These are phyloP conservation scores for Candida odintsovae DNA, from an alignment of 805 yeast genomes.

Conservation along the genomic window DNA sequence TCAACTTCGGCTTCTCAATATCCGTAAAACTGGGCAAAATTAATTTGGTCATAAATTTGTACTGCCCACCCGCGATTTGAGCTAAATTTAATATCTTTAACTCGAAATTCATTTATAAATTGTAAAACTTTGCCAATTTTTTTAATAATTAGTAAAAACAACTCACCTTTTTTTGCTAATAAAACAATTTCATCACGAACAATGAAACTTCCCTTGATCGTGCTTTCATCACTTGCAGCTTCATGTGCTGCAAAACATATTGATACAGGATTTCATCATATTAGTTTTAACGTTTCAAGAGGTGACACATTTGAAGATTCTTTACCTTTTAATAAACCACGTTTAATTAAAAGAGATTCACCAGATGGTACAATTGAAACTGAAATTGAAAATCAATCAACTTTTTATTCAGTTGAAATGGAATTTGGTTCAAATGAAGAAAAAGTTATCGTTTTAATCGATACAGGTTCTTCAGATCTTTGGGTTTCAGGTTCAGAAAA, in stretches of 20 bases:
- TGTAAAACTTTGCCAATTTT: too few species aligned
- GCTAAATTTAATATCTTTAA: too few species aligned
- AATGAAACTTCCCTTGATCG: conserved; percentile 3
- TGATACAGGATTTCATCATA: conserved; percentile 9
- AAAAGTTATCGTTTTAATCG: conserved; percentile 51
- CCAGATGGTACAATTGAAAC: conserved; percentile 27
- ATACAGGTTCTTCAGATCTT: conserved; percentile 73
- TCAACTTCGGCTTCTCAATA: too few species aligned
- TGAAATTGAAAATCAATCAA: conserved; percentile 31
- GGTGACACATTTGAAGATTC: conserved; percentile 14
- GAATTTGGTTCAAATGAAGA: conserved; percentile 55
- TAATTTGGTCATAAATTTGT: too few species aligned
- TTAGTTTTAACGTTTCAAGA: conserved; percentile 13
- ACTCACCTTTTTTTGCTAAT: not conserved
- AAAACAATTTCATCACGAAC: not conserved
- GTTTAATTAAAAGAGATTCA: conserved; percentile 17
- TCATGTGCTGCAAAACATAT: conserved; percentile 11
- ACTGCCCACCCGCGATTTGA: too few species aligned
- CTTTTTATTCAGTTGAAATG: conserved; percentile 41
- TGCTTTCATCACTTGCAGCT: conserved; percentile 3
- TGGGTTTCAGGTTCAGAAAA: conserved; percentile 53
- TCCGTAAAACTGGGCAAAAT: too few species aligned
- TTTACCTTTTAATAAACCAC: not conserved
- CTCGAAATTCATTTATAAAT: too few species aligned
- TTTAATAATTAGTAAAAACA: too few species aligned